Conservation (phyloP, 2,329 filamentous ascomycete species). For the Lecanicillium sp. region DNA sequence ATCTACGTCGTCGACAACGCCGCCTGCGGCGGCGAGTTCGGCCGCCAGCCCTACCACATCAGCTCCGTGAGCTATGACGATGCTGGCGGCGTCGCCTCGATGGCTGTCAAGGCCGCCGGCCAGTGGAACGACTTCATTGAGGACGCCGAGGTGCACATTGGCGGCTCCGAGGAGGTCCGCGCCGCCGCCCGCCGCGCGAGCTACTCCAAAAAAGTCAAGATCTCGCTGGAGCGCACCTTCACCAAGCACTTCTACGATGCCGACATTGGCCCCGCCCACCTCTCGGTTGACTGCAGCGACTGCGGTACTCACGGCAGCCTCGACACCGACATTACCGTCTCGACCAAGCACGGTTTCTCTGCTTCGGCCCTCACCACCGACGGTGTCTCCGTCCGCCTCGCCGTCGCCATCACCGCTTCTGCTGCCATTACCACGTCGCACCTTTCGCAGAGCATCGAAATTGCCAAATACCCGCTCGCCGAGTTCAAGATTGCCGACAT, state of each 20-base stretch:
- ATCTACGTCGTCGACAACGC: constrained; percentile 10
- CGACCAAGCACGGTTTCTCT: constrained; percentile 11
- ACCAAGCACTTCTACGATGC: constrained; percentile 15
- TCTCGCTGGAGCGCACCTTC: constrained; percentile 13
- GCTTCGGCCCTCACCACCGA: constrained; percentile 12
- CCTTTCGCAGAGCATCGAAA: constrained; percentile 7
- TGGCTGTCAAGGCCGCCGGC: constrained; percentile 3
- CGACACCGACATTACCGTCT: constrained; percentile 12
- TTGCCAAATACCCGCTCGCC: constrained; percentile 7
- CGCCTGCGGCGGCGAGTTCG: constrained; percentile 11
- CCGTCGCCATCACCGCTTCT: constrained; percentile 11
- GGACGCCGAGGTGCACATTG: constrained; percentile 12
- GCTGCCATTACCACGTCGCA: constrained; percentile 10
- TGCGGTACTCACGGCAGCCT: constrained; percentile 13
- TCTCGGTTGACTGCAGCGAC: constrained; percentile 14
- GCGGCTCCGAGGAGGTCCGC: not conserved
- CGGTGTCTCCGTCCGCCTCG: constrained; percentile 9
- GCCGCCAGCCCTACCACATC: constrained; percentile 13
- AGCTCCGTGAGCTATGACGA: constrained; percentile 4
- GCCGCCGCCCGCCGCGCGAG: constrained; percentile 4
- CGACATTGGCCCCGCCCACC: constrained; percentile 12
- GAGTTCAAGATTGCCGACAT: constrained; percentile 13
- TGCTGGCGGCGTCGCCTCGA: not conserved
- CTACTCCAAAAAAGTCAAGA: constrained; percentile 14
- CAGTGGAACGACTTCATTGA: constrained; percentile 11